Evolutionary conservation across 2,329 filamentous ascomycete genomes (phyloP).

Genomic region (Xylariomycetidae sp.): DNA sequence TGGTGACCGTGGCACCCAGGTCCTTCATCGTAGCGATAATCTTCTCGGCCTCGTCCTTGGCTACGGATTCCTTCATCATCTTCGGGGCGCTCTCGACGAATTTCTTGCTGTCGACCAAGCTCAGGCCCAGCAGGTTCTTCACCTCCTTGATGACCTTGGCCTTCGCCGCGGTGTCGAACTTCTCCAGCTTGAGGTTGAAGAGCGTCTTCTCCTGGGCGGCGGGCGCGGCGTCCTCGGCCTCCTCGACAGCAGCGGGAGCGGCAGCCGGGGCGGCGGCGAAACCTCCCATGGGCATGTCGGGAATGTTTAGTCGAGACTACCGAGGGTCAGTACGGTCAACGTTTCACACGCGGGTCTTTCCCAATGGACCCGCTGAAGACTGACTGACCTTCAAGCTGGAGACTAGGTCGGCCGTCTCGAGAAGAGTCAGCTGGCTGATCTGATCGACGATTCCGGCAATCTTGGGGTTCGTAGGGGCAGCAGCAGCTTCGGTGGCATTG

Average conservation of each 20-base stretch:
- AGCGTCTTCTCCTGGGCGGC: conserved; percentile 93
- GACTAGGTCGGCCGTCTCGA: conserved; percentile 96
- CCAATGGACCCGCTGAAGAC: conserved; percentile 1
- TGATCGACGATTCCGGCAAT: conserved; percentile 94
- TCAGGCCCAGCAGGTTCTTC: conserved; percentile 91
- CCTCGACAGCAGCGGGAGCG: conserved; percentile 62
- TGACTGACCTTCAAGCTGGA: conserved; percentile 80
- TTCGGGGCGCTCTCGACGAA: conserved; percentile 98
- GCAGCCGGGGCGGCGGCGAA: conserved; percentile 69
- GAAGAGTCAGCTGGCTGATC: conserved; percentile 94
- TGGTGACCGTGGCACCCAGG: conserved; percentile 79
- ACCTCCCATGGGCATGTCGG: conserved; percentile 90
- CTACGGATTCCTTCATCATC: conserved; percentile 97
- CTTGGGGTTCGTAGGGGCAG: conserved; percentile 71
- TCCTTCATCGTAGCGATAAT: conserved; percentile 93
- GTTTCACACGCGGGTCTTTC: no score
- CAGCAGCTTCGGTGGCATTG: conserved; percentile 85
- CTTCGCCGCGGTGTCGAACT: conserved; percentile 84
- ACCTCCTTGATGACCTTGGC: conserved; percentile 99
- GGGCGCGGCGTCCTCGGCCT: conserved; percentile 83
- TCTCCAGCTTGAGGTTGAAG: conserved; percentile 91
- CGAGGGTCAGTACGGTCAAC: no score
- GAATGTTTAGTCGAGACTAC: conserved; percentile 96
- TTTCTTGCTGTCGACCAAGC: conserved; percentile 99
- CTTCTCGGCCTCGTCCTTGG: conserved; percentile 99